Evolutionary conservation across 2,329 filamentous ascomycete species (phyloP), one percentile per base, ranked within the genome.

Genomic region (Aspergillus piperis): DNA sequence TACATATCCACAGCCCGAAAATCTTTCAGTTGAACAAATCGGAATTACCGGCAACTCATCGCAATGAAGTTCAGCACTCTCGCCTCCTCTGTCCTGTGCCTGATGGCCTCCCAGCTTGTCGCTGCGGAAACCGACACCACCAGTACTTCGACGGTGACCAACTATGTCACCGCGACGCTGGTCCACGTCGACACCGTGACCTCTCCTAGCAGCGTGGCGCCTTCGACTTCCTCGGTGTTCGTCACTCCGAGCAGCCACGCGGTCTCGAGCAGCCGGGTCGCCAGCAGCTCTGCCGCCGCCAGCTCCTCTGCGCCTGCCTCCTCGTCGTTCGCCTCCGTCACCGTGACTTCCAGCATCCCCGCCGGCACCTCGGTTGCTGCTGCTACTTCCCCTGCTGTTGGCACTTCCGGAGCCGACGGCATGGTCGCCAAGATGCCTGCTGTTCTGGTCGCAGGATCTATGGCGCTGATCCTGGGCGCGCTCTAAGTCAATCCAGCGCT

Each of bases 161-260:
- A 75, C 23, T 77, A 75, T 19, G 72, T 74, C 50, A 76, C 77
- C 62, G 81, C 81, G 64, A 80, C 80, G 23, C 65, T 79, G 17
- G 53, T 76, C 3, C 79, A 80, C 15, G 77, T 79, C 47, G 78
- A 83, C 17, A 76, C 79, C 11, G 69, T 72, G 55, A 72, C 73
- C 38, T 65, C 73, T 2, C 65, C 72, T 15, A 64, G 64, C 17
- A 66, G 57, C 25, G 52, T 64, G 32, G 63, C 55, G 39, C 56
- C 64, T 10, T 47, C 62, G 7, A 54, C 66, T 53, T 64, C 66
- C 42, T 65, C 60, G 38, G 60, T 61, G 21, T 75, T 78, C 13
- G 67, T 71, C 57, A 70, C 71, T 51, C 64, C 71, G 2, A 67
- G 73, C 19, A 66, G 67, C 41, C 64, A 62, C 21, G 61, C 67